Conservation (phyloP, 2,329 filamentous ascomycete genomes). For the Talaromyces pinophilus region DNA sequence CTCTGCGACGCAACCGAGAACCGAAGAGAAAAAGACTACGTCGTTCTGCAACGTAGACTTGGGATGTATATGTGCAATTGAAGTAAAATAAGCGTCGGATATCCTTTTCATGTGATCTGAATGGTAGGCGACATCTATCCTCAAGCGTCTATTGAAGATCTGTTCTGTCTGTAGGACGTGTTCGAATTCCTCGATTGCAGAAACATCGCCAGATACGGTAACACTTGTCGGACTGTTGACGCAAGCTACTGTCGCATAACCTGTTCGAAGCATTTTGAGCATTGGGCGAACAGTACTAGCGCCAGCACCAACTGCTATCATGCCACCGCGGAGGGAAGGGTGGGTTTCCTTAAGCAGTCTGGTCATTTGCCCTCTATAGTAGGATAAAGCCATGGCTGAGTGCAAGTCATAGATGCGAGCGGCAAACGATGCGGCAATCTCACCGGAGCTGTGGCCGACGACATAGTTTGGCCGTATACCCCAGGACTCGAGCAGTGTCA, state of each 20-base stretch:
- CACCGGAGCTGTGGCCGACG: conserved; percentile 27
- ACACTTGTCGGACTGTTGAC: conserved; percentile 42
- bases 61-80: conserved; percentile 11
- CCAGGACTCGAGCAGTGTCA: conserved; percentile 23
- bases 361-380: conserved; percentile 30
- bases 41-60: background rate
- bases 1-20: conserved; percentile 26
- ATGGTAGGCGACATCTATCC: conserved; percentile 33
- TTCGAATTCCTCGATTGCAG: conserved; percentile 31
- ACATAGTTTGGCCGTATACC: conserved; percentile 22
- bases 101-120: conserved; percentile 42
- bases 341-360: conserved; percentile 16
- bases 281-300: conserved; percentile 25
- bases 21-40: conserved; percentile 25
- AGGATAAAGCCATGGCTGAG: conserved; percentile 28
- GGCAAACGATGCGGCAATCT: conserved; percentile 28
- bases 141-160: conserved; percentile 17
- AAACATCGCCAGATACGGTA: conserved; percentile 38
- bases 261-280: conserved; percentile 26
- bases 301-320: conserved; percentile 34
- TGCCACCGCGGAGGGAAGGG: conserved; percentile 26
- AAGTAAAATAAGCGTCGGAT: conserved; percentile 31
- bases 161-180: conserved; percentile 2
- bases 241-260: conserved; percentile 38
- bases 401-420: conserved; percentile 27